Conservation (phyloP, 345 rosid genomes). For the Pseudoturritis turrita region DNA sequence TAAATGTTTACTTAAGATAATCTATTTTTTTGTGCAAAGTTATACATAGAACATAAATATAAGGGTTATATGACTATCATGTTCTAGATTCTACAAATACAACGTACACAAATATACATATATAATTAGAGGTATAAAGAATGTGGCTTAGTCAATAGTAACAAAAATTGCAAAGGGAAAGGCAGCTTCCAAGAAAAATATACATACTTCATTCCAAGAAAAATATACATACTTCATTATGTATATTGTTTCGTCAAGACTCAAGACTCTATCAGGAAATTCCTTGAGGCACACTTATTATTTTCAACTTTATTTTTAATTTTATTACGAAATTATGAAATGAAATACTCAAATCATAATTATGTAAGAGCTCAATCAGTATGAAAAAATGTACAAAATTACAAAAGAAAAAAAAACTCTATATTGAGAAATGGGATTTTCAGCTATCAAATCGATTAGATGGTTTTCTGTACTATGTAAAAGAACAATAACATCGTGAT, state of each 20-base stretch:
- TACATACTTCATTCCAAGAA: no score
- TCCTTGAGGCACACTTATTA: not conserved
- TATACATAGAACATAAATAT: not conserved
- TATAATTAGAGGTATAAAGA: not conserved
- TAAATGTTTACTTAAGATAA: not conserved
- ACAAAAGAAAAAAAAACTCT: not conserved
- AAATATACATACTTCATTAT: no score
- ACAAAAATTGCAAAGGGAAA: not conserved
- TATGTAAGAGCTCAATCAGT: not conserved
- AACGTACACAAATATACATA: not conserved
- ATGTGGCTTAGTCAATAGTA: not conserved
- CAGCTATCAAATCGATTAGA: not conserved
- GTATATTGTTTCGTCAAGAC: not conserved
- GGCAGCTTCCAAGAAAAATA: conserved; percentile 16
- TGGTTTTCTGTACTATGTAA: not conserved
- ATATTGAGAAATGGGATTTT: not conserved
- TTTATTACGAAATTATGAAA: not conserved
- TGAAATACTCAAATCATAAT: not conserved
- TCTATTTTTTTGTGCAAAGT: not conserved
- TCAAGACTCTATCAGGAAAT: not conserved
- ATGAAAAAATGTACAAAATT: not conserved
- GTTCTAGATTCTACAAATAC: not conserved
- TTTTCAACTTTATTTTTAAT: not conserved
- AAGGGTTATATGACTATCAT: not conserved
- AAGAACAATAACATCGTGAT: not conserved